phyloP scores from a whole-genome alignment of 1,139 yeast species.

The Lodderomyces parapsilosis region DNA sequence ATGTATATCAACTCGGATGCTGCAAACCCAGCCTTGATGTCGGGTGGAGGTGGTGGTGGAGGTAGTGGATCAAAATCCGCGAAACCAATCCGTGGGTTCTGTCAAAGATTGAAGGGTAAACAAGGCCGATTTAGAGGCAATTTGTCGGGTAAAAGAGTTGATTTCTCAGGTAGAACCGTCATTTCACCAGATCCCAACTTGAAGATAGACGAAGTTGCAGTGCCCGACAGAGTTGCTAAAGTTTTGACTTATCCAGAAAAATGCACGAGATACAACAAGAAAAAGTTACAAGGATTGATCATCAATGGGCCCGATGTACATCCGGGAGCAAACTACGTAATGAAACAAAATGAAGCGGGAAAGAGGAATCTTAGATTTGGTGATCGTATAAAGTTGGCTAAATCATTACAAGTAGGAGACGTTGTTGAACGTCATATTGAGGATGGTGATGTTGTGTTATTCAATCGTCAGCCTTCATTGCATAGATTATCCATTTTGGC shows the following conservation, averaged over 20 bases:
- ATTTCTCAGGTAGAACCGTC: slow-evolving; percentile 96
- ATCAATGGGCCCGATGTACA: slow-evolving; percentile 83
- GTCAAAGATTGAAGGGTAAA: slow-evolving; percentile 96
- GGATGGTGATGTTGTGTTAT: slow-evolving; percentile 93
- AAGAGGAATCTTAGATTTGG: slow-evolving; percentile 90
- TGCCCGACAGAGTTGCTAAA: slow-evolving; percentile 95
- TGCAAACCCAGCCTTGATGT: slow-evolving; percentile 75
- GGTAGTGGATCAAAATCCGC: slow-evolving; percentile 53
- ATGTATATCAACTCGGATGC: slow-evolving; percentile 97
- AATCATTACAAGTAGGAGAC: slow-evolving; percentile 79
- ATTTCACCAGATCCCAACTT: slow-evolving; percentile 98
- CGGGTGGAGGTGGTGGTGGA: slow-evolving; percentile 57
- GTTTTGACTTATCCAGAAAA: slow-evolving; percentile 94
- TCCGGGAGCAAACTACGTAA: slow-evolving; percentile 94
- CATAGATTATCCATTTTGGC: slow-evolving; percentile 93
- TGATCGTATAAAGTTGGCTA: slow-evolving; percentile 76
- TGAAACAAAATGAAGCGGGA: slow-evolving; percentile 80
- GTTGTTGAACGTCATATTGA: slow-evolving; percentile 96
- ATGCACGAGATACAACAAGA: slow-evolving; percentile 84
- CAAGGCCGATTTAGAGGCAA: slow-evolving; percentile 99
- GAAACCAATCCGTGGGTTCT: slow-evolving; percentile 92
- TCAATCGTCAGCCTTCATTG: slow-evolving; percentile 96
- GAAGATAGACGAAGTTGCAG: slow-evolving; percentile 94
- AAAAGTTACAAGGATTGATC: slow-evolving; percentile 70
- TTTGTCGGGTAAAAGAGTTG: slow-evolving; percentile 97